phyloP scores from a whole-genome alignment of 139 green algal species.

The Dunaliella primolecta region DNA sequence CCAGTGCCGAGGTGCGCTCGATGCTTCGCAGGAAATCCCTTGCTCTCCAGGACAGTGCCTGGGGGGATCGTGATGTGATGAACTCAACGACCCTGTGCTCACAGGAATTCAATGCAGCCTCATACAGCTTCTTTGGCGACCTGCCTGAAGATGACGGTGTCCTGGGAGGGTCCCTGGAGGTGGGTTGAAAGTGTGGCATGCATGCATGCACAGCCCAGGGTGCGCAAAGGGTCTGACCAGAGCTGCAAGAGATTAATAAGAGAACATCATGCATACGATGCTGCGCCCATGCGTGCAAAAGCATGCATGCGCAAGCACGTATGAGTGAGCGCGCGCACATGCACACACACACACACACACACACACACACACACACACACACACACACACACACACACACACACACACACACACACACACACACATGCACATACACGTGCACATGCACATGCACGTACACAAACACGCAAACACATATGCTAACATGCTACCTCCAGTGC shows the following conservation, averaged over 20 bases:
- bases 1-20: neutral
- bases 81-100: no score
- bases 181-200: no score
- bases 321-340: no score
- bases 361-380: neutral
- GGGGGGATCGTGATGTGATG: no score
- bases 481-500: no score
- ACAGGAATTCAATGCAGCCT: conserved; percentile 39
- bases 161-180: conserved; percentile 58
- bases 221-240: no score
- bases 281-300: neutral
- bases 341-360: neutral
- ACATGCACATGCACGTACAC: neutral
- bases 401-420: neutral
- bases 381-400: neutral
- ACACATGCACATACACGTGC: neutral
- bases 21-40: no score
- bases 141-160: conserved; percentile 30
- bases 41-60: no score
- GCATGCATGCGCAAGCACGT: no score
- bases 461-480: neutral
- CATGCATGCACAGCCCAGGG: neutral
- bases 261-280: neutral
- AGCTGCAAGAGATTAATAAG: no score
- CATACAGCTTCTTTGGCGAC: conserved; percentile 74